Conservation (phyloP, 306 rosid genomes). For the Cicer yamashitae region DNA sequence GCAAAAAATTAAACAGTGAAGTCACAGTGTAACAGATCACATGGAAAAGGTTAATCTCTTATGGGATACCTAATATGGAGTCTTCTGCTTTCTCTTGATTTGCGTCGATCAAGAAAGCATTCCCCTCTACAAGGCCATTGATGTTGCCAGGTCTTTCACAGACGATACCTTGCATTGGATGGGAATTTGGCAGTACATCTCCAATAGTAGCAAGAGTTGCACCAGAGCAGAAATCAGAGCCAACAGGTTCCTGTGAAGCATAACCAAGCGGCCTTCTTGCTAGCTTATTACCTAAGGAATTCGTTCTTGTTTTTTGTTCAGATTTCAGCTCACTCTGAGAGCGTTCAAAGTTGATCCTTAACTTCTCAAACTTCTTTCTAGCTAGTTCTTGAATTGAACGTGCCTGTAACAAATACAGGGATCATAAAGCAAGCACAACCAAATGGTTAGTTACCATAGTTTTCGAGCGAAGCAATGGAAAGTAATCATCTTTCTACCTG, state of each 20-base stretch:
- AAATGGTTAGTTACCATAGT: slow-evolving; percentile 10
- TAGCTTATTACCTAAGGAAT: slow-evolving; percentile 70
- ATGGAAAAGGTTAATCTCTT: slow-evolving; percentile 27
- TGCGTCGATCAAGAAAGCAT: slow-evolving; percentile 67
- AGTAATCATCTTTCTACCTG: slow-evolving; percentile 63
- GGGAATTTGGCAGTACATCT: slow-evolving; percentile 65
- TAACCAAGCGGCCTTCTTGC: slow-evolving; percentile 69
- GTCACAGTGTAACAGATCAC: slow-evolving; percentile 1
- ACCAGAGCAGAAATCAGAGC: slow-evolving; percentile 91
- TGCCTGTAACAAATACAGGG: slow-evolving; percentile 64
- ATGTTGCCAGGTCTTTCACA: slow-evolving; percentile 70
- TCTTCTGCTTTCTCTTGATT: slow-evolving; percentile 83
- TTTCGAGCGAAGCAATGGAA: slow-evolving; percentile 15
- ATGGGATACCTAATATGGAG: slow-evolving; percentile 67
- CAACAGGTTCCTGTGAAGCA: slow-evolving; percentile 82
- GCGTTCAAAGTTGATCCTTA: slow-evolving; percentile 61
- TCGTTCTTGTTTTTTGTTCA: slow-evolving; percentile 71
- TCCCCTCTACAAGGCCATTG: slow-evolving; percentile 74
- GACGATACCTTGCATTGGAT: slow-evolving; percentile 60
- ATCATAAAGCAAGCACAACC: slow-evolving; percentile 40
- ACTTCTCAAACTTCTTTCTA: slow-evolving; percentile 82
- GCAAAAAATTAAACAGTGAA: slow-evolving; percentile 27
- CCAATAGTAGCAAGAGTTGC: slow-evolving; percentile 83
- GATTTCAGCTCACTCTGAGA: slow-evolving; percentile 75
- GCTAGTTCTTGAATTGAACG: slow-evolving; percentile 91